Conservation (phyloP, 179 eudicot genomes). For the Amaranthus tricolor region DNA sequence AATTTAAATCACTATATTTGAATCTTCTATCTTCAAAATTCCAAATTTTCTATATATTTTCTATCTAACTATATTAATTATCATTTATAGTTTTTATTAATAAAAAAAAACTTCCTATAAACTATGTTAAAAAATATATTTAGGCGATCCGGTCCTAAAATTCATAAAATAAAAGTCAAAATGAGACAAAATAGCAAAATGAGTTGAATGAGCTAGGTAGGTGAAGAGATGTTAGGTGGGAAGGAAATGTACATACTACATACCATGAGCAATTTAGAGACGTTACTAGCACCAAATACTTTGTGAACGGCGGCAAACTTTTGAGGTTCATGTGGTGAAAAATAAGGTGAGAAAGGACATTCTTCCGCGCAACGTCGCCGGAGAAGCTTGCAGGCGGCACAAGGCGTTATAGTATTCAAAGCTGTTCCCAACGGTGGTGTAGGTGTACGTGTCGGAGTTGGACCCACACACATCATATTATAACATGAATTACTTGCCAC, state of each 20-base stretch:
- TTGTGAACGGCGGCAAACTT: constrained; percentile 73
- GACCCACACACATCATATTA: constrained; percentile 29
- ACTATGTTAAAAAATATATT: too few relatives aligned
- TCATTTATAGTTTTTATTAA: too few relatives aligned
- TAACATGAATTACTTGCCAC: constrained; percentile 3
- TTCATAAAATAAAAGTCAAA: too few relatives aligned
- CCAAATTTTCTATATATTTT: too few relatives aligned
- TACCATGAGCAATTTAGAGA: constrained; percentile 77
- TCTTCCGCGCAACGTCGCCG: constrained; percentile 68
- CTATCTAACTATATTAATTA: too few relatives aligned
- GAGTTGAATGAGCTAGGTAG: too few relatives aligned
- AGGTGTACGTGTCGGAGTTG: neutral
- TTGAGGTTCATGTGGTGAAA: constrained; percentile 74
- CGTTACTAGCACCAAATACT: constrained; percentile 84
- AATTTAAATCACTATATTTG: constrained; percentile 27
- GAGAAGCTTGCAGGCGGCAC: constrained; percentile 74
- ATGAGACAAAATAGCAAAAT: too few relatives aligned
- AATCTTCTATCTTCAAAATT: too few relatives aligned
- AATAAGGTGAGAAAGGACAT: constrained; percentile 74
- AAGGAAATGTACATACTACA: constrained; percentile 19
- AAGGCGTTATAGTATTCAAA: constrained; percentile 62
- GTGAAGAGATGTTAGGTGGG: too few relatives aligned
- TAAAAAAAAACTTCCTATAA: too few relatives aligned
- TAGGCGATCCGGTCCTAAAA: too few relatives aligned
- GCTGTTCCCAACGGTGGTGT: constrained; percentile 39